phyloP scores from a whole-genome alignment of 257 asterid genomes.

The Galeopsis tetrahit region DNA sequence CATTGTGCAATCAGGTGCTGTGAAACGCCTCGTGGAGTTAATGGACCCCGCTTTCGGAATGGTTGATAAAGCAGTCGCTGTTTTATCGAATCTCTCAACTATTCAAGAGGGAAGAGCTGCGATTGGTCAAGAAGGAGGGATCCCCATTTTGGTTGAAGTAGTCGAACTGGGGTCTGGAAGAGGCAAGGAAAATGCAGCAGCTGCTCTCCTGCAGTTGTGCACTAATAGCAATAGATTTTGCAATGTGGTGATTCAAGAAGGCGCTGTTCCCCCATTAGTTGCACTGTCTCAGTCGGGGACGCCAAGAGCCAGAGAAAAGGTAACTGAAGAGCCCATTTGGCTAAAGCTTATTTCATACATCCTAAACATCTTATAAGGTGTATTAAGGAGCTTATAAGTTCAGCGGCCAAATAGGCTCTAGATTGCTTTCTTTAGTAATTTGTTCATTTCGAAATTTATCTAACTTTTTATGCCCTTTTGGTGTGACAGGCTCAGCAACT shows the following conservation, averaged over 20 bases:
- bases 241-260: slow-evolving; percentile 68
- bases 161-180: slow-evolving; percentile 77
- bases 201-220: slow-evolving; percentile 75
- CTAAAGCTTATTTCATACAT: no score
- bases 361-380: no score
- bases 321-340: slow-evolving; percentile 10
- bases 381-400: no score
- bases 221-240: slow-evolving; percentile 63
- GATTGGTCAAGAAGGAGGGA: slow-evolving; percentile 66
- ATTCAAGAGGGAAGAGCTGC: slow-evolving; percentile 63
- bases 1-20: slow-evolving; percentile 76
- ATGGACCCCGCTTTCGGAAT: slow-evolving; percentile 85
- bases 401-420: no score
- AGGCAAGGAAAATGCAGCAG: slow-evolving; percentile 89
- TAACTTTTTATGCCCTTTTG: background rate
- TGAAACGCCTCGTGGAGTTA: slow-evolving; percentile 66
- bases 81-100: slow-evolving; percentile 70
- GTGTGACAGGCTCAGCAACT: slow-evolving; percentile 72
- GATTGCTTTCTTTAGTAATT: no score
- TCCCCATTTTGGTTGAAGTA: slow-evolving; percentile 75
- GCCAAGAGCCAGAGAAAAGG: slow-evolving; percentile 77
- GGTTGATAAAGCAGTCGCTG: slow-evolving; percentile 87
- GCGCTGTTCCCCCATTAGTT: slow-evolving; percentile 80
- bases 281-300: slow-evolving; percentile 75
- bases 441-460: no score